phyloP scores from a whole-genome alignment of 2,329 filamentous ascomycete genomes.

The Apiospora malaysiana region DNA sequence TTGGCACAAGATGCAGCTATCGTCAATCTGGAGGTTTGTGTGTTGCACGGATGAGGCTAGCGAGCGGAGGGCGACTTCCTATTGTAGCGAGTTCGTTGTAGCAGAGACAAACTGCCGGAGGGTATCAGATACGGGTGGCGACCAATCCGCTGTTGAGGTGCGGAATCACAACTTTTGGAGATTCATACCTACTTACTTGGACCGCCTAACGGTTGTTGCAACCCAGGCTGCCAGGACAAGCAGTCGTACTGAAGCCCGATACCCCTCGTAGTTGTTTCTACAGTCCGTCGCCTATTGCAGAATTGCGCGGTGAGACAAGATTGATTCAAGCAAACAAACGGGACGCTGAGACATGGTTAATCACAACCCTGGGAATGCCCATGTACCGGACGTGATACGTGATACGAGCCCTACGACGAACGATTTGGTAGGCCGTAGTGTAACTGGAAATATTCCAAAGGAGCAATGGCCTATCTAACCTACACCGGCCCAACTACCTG shows the following conservation, averaged over 20 bases:
- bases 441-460: not conserved
- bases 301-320: not conserved
- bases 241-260: not conserved
- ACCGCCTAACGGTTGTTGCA: not conserved
- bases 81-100: not conserved
- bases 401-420: not conserved
- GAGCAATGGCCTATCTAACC: not conserved
- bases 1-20: not conserved
- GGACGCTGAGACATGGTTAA: not conserved
- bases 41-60: not conserved
- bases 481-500: not conserved
- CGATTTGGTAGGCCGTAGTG: not conserved
- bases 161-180: not conserved
- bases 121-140: not conserved
- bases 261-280: not conserved
- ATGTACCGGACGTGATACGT: not conserved
- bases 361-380: not conserved
- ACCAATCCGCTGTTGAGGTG: not conserved
- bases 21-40: not conserved
- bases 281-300: not conserved
- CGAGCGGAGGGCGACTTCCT: not conserved
- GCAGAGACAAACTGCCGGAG: slow-evolving; percentile 9
- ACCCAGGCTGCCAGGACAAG: not conserved
- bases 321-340: not conserved
- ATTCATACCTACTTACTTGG: not conserved